Base-by-base conservation (phyloP, 2,329 filamentous ascomycete species). In the Hymenoscyphus linearis region DNA sequence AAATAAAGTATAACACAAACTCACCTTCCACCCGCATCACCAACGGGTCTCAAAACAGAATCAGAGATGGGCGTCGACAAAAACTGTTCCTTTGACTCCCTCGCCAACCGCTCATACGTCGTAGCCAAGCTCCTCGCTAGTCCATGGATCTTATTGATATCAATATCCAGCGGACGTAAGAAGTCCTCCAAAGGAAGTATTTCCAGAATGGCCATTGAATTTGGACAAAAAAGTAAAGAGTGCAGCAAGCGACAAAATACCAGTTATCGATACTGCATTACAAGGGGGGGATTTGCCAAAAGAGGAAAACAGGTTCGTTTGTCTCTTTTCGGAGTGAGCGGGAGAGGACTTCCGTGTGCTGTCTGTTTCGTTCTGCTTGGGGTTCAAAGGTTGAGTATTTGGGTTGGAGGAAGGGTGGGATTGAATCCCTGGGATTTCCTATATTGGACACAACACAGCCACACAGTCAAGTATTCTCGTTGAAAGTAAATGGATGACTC, bases 1-100 rank as follows among this genome's bases (percentile, higher is more conserved):
- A 57, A 34, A 36, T 52, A 57, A 50, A 50, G 54, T 52, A 61
- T 54, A 55, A 57, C 55, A 50, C 35, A 16, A 57, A 55, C 60
- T 57, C 62, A 75, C 83, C 75, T 75, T 82, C 83, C 81, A 73
- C 71, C 80, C 78, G 63, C 75, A 76, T 64, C 76, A 74, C 58
- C 70, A 69, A 40, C 76, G 73, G 80, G 82, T 40, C 80, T 77
- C 64, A 86, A 69, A 58, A 86, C 80, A 6, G 81, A 80, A 65
- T 85, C 83, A 3, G 82, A 82, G 66, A 87, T 84, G 54, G 84
- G 84, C 2, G 84, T 86, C 12, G 83, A 77, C 36, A 87, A 72
- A 67, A 86, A 87, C 69, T 86, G 84, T 44, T 81, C 74, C 25
- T 73, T 62, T 1, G 82, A 83, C 37, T 82, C 73, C 60, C 79